These are phyloP conservation scores for Penicillium crustosum DNA, from an alignment of 2,329 filamentous ascomycete species.

Conservation along the genomic window DNA sequence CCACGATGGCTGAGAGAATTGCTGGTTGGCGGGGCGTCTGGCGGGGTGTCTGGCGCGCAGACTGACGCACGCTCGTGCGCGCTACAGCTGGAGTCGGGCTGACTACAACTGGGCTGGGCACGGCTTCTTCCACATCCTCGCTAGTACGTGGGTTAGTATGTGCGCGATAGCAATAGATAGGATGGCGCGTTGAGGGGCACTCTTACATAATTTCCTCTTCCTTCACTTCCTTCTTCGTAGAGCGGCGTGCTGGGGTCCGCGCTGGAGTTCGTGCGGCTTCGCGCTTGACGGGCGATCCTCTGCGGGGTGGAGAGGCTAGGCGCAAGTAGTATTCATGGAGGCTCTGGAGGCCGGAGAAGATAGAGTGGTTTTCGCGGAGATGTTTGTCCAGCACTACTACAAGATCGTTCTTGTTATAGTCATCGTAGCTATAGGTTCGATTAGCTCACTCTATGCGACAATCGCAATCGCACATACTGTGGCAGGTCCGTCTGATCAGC, in stretches of 20 bases:
- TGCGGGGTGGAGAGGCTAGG: constrained; percentile 37
- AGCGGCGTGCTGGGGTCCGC: constrained; percentile 33
- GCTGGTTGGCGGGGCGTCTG: not conserved
- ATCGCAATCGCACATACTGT: constrained; percentile 59
- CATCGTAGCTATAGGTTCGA: constrained; percentile 58
- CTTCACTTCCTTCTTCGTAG: constrained; percentile 36
- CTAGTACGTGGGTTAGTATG: constrained; percentile 12
- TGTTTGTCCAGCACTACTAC: constrained; percentile 72
- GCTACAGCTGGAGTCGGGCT: constrained; percentile 2
- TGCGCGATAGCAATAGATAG: constrained; percentile 15
- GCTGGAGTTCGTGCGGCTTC: constrained; percentile 38
- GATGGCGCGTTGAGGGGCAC: constrained; percentile 17
- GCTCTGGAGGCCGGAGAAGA: constrained; percentile 62
- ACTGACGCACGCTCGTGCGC: constrained; percentile 1
- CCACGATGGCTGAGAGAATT: not conserved
- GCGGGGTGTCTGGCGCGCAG: not conserved
- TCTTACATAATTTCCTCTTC: constrained; percentile 42
- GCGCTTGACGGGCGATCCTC: constrained; percentile 51
- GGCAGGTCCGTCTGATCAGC: constrained; percentile 69
- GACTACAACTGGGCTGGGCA: not conserved
- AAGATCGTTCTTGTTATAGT: constrained; percentile 75
- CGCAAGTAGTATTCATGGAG: constrained; percentile 74
- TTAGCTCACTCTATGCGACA: constrained; percentile 12
- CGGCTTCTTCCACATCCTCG: not conserved
- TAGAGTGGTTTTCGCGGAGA: constrained; percentile 66